A percentile compares a stretch with the other conserved stretches of the same genome.
Evolutionary conservation across 352 stramenopile genomes (phyloP).

Genomic region (Phytophthora pistaciae): DNA sequence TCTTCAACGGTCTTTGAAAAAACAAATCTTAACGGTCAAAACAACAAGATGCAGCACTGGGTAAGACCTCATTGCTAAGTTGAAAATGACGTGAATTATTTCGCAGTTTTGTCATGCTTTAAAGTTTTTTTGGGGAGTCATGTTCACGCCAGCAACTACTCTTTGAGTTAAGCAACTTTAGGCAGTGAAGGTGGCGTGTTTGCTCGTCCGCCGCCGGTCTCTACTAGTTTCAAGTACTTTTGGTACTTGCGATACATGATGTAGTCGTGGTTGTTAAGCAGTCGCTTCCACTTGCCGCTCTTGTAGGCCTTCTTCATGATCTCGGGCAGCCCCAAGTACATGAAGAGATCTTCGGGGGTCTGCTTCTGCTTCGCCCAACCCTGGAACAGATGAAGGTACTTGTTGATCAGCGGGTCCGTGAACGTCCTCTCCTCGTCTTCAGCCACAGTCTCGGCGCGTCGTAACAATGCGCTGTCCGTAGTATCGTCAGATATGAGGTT

Average conservation of each 20-base stretch:
- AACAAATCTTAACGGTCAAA: neutral
- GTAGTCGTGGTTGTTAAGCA: neutral
- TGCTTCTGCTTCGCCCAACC: too few relatives aligned
- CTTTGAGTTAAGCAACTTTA: neutral
- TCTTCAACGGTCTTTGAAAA: neutral
- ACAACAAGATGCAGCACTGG: too few relatives aligned
- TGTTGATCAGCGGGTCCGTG: neutral
- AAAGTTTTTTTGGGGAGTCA: too few relatives aligned
- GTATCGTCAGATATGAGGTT: neutral
- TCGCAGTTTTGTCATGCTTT: too few relatives aligned
- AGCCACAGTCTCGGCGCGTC: neutral
- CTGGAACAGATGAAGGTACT: too few relatives aligned
- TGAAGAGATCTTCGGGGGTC: neutral
- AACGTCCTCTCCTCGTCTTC: neutral
- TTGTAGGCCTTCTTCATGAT: neutral
- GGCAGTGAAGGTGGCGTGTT: neutral
- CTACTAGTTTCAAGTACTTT: neutral
- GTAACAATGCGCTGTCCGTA: neutral
- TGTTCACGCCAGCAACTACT: too few relatives aligned
- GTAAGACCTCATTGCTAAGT: too few relatives aligned
- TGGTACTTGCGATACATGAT: conserved; percentile 1
- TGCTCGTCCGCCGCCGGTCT: neutral
- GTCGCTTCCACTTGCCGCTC: neutral
- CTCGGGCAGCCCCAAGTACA: neutral
- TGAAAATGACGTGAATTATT: too few relatives aligned